Conservation (phyloP, 371 early-diverging fungal species). For the Cladochytrium tenue region DNA sequence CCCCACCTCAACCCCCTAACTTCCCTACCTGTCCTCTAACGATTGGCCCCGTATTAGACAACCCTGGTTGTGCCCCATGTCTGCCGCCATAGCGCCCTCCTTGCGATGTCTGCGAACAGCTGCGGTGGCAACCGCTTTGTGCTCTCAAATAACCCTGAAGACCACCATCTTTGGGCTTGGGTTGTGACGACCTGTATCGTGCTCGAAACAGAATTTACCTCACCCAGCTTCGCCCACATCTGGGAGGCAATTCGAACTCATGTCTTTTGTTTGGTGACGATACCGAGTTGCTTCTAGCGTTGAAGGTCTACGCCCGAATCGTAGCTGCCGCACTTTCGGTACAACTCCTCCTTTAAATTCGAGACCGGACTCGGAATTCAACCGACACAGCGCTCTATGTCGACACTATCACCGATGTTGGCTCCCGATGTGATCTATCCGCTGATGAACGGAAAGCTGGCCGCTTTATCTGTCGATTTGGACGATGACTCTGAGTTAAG, state of each 20-base stretch:
- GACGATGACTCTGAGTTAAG: background rate
- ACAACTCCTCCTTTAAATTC: background rate
- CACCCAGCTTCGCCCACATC: background rate
- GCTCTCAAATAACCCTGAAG: conserved; percentile 39
- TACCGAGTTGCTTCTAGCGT: background rate
- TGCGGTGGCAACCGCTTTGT: conserved; percentile 54
- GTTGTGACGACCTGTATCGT: conserved; percentile 27
- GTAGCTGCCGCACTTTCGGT: background rate
- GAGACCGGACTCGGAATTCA: too few relatives aligned
- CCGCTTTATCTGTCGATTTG: background rate
- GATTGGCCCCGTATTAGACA: too few relatives aligned
- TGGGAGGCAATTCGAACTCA: conserved; percentile 22
- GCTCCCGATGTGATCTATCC: background rate
- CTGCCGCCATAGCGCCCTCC: too few relatives aligned
- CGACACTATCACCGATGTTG: too few relatives aligned
- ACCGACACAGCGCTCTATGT: too few relatives aligned
- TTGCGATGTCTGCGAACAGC: too few relatives aligned
- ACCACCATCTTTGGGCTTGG: conserved; percentile 41
- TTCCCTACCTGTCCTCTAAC: too few relatives aligned
- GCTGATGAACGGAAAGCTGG: background rate
- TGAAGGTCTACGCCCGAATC: background rate
- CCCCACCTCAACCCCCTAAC: too few relatives aligned
- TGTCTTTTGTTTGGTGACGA: conserved; percentile 38
- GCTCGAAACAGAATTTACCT: conserved; percentile 1
- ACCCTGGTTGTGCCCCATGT: too few relatives aligned